Conservation (phyloP, 2,329 filamentous ascomycete species). For the Geosmithia flava region DNA sequence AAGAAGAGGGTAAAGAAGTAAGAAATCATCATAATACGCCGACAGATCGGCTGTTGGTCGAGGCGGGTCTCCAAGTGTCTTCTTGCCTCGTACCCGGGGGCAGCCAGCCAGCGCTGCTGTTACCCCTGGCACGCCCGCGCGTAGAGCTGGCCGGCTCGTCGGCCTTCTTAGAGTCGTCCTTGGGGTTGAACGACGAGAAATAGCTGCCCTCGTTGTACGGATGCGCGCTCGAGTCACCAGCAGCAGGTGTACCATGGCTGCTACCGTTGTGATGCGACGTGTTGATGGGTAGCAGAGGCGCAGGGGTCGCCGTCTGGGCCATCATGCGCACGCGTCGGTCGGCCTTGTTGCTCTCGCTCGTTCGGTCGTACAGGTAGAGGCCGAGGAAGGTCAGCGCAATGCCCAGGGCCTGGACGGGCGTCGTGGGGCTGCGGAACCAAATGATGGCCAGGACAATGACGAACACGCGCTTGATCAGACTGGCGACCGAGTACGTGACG, state of each 20-base stretch:
- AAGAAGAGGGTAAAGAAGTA: too few species aligned
- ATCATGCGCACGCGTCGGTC: constrained; percentile 69
- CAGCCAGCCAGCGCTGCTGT: constrained; percentile 49
- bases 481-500: constrained; percentile 94
- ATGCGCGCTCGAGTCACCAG: constrained; percentile 12
- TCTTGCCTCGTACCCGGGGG: constrained; percentile 75
- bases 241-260: constrained; percentile 13
- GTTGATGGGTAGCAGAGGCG: constrained; percentile 54
- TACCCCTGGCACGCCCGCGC: constrained; percentile 23
- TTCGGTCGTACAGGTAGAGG: constrained; percentile 90
- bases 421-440: constrained; percentile 91
- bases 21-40: neutral
- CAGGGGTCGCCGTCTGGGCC: constrained; percentile 16
- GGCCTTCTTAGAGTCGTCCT: constrained; percentile 41
- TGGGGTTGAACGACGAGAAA: constrained; percentile 18
- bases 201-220: constrained; percentile 33
- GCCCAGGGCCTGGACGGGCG: constrained; percentile 67
- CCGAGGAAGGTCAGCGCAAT: constrained; percentile 85
- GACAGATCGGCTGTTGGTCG: constrained; percentile 14
- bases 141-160: constrained; percentile 27
- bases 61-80: constrained; percentile 56
- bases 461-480: constrained; percentile 91
- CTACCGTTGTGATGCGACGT: constrained; percentile 15
- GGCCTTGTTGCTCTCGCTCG: constrained; percentile 75
- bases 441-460: constrained; percentile 90